Conservation (phyloP, 2,329 filamentous ascomycete species). For the Penicillium sumatraense region DNA sequence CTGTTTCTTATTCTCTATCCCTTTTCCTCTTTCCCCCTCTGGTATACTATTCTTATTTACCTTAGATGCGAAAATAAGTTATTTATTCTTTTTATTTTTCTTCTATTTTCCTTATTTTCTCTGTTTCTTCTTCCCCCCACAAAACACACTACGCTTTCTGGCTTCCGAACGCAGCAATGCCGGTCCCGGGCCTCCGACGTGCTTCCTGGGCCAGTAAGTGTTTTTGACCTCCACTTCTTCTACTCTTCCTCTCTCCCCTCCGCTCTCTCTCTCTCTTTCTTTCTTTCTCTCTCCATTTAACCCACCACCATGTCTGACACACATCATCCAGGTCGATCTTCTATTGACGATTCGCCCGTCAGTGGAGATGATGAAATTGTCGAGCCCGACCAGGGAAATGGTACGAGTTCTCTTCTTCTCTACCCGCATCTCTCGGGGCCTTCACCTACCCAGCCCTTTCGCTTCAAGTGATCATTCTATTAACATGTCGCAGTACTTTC, state of each 20-base stretch:
- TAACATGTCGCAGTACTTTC: conserved; percentile 70
- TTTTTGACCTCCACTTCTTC: background rate
- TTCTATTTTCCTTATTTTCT: background rate
- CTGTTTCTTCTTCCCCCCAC: background rate
- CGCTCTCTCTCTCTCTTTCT: background rate
- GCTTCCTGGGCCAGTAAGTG: conserved; percentile 44
- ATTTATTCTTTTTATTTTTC: background rate
- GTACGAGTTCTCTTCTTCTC: conserved; percentile 55
- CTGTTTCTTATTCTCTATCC: background rate
- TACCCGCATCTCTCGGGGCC: background rate
- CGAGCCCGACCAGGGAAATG: conserved; percentile 92
- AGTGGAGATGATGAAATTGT: conserved; percentile 76
- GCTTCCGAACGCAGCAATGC: conserved; percentile 36
- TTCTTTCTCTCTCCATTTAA: conserved; percentile 9
- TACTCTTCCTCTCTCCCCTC: too few relatives aligned
- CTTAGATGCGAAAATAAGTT: too few relatives aligned
- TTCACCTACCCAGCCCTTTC: too few relatives aligned
- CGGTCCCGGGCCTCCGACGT: conserved; percentile 42
- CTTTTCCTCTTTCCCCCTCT: background rate
- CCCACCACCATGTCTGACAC: conserved; percentile 30
- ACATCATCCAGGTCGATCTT: conserved; percentile 55
- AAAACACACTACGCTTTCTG: conserved; percentile 18
- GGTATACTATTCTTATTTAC: background rate
- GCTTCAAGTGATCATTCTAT: too few relatives aligned
- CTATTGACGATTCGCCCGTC: conserved; percentile 59